Percentiles rank a stretch among this genome's conserved stretches.
phyloP scores from a whole-genome alignment of 2,329 filamentous ascomycete genomes.

The Aspergillus fumigatiaffinis region DNA sequence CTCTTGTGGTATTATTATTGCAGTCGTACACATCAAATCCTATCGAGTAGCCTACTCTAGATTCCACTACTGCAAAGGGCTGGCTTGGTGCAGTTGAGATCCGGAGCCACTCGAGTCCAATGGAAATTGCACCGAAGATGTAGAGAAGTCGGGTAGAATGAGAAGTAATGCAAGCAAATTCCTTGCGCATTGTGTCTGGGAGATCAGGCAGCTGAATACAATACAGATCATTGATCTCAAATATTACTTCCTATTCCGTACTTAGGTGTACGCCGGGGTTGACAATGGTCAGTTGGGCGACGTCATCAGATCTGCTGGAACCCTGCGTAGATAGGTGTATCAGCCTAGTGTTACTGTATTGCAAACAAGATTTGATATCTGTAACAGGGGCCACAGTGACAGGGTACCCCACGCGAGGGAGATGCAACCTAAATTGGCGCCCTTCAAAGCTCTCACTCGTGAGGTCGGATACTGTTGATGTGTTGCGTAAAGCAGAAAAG shows the following conservation, averaged over 20 bases:
- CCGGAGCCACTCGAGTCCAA: conserved; percentile 22
- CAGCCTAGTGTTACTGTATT: background rate
- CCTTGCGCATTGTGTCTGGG: conserved; percentile 1
- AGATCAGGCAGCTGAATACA: background rate
- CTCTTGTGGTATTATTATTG: background rate
- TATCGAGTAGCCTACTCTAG: background rate
- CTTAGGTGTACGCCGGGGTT: background rate
- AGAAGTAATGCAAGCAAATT: conserved; percentile 15
- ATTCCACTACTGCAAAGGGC: conserved; percentile 8
- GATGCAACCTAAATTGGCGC: background rate
- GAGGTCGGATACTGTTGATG: background rate
- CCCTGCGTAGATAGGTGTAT: background rate
- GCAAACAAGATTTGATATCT: background rate
- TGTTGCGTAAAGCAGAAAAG: background rate
- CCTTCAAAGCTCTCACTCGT: background rate
- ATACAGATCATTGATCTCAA: conserved; percentile 4
- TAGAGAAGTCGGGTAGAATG: conserved; percentile 13
- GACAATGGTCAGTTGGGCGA: conserved; percentile 6
- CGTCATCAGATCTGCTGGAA: conserved; percentile 15
- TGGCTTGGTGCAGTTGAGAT: conserved; percentile 18
- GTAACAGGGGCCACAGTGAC: background rate
- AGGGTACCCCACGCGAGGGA: background rate
- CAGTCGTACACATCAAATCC: background rate
- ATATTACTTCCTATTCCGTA: background rate
- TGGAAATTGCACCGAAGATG: conserved; percentile 9